A percentile compares a stretch with the other conserved stretches of the same genome.
Conservation (phyloP, 306 rosid species). For the Sphenostylis stenocarpa region DNA sequence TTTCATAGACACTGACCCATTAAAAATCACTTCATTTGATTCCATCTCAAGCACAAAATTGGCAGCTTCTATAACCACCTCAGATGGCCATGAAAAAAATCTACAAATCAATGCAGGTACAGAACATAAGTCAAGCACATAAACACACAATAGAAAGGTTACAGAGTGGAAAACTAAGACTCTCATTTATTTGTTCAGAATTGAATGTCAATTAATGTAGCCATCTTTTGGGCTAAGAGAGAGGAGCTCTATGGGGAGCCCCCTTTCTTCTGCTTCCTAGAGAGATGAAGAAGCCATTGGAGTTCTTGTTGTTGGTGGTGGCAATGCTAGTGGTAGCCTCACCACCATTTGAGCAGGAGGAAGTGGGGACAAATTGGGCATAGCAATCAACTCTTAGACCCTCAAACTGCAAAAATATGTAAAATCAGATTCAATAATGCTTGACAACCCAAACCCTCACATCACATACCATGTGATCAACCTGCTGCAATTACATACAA, state of each 20-base stretch:
- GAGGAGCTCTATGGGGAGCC: not conserved
- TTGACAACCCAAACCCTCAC: not conserved
- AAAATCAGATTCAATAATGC: slow-evolving; percentile 1
- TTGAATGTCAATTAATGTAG: not conserved
- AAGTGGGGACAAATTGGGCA: slow-evolving; percentile 1
- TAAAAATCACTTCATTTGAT: not conserved
- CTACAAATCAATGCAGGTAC: not conserved
- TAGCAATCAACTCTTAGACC: slow-evolving; percentile 6
- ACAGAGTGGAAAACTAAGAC: not conserved
- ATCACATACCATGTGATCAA: slow-evolving; percentile 15
- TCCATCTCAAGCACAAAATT: not conserved
- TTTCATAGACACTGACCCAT: not conserved
- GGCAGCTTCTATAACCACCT: not conserved
- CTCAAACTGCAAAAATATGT: not conserved
- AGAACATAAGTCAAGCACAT: not conserved
- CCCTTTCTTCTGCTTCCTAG: not conserved
- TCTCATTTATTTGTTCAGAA: not conserved
- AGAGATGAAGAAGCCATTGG: not conserved
- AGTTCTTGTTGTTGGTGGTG: not conserved
- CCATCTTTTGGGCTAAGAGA: not conserved
- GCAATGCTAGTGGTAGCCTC: not conserved
- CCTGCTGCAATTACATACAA: not conserved
- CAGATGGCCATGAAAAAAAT: not conserved
- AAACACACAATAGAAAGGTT: not conserved
- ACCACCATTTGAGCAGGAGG: not conserved